These are phyloP conservation scores for Rutstroemia sp. DNA, from an alignment of 2,329 filamentous ascomycete genomes.

Conservation along the genomic window DNA sequence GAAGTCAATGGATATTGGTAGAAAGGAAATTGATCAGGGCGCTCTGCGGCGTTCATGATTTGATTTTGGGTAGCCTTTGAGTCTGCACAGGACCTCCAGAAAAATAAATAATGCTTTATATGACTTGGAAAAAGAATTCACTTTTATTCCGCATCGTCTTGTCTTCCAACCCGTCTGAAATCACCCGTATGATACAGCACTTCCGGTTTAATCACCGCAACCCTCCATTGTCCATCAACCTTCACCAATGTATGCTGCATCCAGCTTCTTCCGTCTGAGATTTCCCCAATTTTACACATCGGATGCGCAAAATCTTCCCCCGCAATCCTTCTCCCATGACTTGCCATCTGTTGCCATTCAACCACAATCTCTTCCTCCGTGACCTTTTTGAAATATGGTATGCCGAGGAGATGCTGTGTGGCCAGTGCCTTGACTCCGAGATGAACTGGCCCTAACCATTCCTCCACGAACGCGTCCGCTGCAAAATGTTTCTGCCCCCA, in stretches of 20 bases:
- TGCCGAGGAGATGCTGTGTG: constrained; percentile 23
- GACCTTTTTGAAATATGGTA: constrained; percentile 22
- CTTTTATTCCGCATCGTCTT: constrained; percentile 3
- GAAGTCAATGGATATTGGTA: too few relatives aligned
- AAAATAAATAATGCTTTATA: background rate
- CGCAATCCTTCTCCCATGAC: constrained; percentile 17
- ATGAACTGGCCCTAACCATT: constrained; percentile 14
- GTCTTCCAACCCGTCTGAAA: constrained; percentile 13
- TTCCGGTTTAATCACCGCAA: constrained; percentile 15
- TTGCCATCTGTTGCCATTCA: constrained; percentile 24
- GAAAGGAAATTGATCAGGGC: too few relatives aligned
- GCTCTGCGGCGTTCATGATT: too few relatives aligned
- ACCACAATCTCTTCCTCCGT: constrained; percentile 19
- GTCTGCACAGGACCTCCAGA: background rate
- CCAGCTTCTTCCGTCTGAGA: constrained; percentile 17
- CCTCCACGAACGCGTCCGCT: constrained; percentile 14
- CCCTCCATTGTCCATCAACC: constrained; percentile 14
- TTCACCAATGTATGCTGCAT: constrained; percentile 17
- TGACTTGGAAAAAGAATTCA: background rate
- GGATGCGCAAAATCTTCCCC: constrained; percentile 16
- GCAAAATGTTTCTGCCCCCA: constrained; percentile 12
- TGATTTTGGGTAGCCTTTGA: too few relatives aligned
- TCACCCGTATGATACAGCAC: constrained; percentile 19
- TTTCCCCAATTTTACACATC: constrained; percentile 17
- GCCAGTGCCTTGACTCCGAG: constrained; percentile 15